Base-by-base conservation (phyloP, 805 yeast species). In the Blastobotrys attinorum region DNA sequence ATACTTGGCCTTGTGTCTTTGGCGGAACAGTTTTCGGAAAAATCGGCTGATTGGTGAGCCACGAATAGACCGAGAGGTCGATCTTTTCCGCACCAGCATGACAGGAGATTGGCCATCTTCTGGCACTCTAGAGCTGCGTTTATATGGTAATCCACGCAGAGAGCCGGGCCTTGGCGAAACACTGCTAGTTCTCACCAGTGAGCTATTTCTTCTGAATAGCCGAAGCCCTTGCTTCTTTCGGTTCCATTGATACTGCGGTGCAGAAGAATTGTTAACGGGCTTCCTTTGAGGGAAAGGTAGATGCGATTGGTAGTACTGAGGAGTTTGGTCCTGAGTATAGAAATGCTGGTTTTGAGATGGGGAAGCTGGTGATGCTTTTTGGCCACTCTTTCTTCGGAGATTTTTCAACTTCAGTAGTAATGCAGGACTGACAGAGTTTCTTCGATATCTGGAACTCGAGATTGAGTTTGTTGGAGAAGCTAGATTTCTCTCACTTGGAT, bases 81-180 rank as follows among this genome's bases (percentile, higher is more conserved):
- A 22, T 29, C 49, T 21, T 16, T 42, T 23, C 18, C 53, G 36
- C n/a, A 47, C 48, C 10, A 50, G 44, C 48, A 50, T 45, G 16
- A 50, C 47, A 5, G 49, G 49, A 10, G 46, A 38, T n/a, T 31
- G 20, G 39, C 23, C 17, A n/a, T 37, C 39, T 20, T 37, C 11
- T 6, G 36, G 36, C 4, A 6, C 7, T 17, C 18, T n/a, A 6
- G 36, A 4, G 21, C 21, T n/a, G 21, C 7, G 7, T 8, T 25
- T 25, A 11, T 25, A 25, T 25, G 29, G 29, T 11, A 25, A 11
- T 25, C 29, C 29, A 8, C 29, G 29, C 29, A 25, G 29, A 25
- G 29, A 25, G 11, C 29, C 29, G 7, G 29, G 29, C 11, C 29
- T 25, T 25, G 29, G 29, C 11, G 29, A 25, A 25, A 8, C 11